Percentiles rank a stretch among this genome's conserved stretches.
These are phyloP conservation scores for Tylopilus sp. DNA, from an alignment of 1,284 basidiomycete species.

Conservation along the genomic window DNA sequence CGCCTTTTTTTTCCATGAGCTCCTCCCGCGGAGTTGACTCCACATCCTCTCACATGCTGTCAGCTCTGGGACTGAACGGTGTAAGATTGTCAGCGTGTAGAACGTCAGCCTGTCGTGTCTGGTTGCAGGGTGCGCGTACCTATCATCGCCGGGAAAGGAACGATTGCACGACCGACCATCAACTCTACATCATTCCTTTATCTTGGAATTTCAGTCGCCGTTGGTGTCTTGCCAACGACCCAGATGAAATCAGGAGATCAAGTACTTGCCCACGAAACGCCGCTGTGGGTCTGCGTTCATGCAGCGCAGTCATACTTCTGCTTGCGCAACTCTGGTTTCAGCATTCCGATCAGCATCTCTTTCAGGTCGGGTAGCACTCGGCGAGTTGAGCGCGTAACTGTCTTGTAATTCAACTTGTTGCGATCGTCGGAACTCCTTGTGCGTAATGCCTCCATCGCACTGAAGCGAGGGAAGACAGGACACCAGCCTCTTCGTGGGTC, in stretches of 20 bases:
- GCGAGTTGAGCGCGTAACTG: too few species aligned
- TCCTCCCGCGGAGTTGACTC: background rate
- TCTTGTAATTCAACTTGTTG: too few species aligned
- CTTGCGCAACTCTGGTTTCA: background rate
- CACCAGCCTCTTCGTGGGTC: too few species aligned
- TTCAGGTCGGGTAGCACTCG: too few species aligned
- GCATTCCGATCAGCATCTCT: too few species aligned
- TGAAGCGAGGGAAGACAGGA: too few species aligned
- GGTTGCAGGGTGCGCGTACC: background rate
- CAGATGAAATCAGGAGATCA: slow-evolving; percentile 10
- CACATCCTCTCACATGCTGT: background rate
- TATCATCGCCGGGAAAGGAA: background rate
- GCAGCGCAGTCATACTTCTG: background rate
- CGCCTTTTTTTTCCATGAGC: background rate
- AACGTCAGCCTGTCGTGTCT: background rate
- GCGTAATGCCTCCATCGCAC: too few species aligned
- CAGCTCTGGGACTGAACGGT: background rate
- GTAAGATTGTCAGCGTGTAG: background rate
- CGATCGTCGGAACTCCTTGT: too few species aligned
- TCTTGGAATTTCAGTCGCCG: background rate
- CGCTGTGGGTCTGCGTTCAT: background rate
- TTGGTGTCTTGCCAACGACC: slow-evolving; percentile 7
- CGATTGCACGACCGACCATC: too few species aligned
- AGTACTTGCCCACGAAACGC: background rate
- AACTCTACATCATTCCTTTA: too few species aligned